Base-by-base conservation (phyloP, 1,284 basidiomycete genomes). In the Megacollybia platyphylla region DNA sequence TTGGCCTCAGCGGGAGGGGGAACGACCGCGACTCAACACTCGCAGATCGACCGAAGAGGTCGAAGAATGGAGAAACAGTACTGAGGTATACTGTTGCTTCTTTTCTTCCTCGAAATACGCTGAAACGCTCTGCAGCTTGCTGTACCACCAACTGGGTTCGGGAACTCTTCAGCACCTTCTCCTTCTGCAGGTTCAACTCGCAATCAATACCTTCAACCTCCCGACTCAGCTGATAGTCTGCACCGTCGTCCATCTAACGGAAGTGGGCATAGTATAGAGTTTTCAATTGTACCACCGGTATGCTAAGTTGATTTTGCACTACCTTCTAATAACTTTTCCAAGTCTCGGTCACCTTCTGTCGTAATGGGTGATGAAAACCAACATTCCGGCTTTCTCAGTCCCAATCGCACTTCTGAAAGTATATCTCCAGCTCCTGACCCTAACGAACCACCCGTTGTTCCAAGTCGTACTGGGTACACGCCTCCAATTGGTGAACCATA, bases 61-160 rank as follows among this genome's bases (percentile, higher is more conserved):
- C 24, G 39, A 40, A 29, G 15, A 15, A n/a, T 40, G 39, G 39
- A 40, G 39, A 27, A 40, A 15, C 27, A 40, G 24, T 11, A 26
- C 39, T 2, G 39, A 26, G n/a, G 15, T 40, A 18, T 40, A 4
- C 8, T 7, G 5, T 26, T 40, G 6, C 11, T 29, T 5, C 5
- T 40, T 38, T 38, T 38, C 36, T 34, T 34, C 31, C 10, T 34
- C 6, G 10, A 34, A 38, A 38, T 38, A 10, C 10, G 4, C 20
- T 38, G n/a, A 38, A 28, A n/a, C 29, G 26, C 11, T 29, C 7
- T 29, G n/a, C 11, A 38, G 13, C 15, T 10, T 17, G 10, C 36
- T 11, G 15, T 5, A 15, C 18, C 13, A 7, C 36, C 11, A n/a
- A 5, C 36, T 20, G 36, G 15, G 10, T 34, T 34, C 31, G 36